Conservation (phyloP, 2,329 filamentous ascomycete species). For the Colletotrichum liaoningense region DNA sequence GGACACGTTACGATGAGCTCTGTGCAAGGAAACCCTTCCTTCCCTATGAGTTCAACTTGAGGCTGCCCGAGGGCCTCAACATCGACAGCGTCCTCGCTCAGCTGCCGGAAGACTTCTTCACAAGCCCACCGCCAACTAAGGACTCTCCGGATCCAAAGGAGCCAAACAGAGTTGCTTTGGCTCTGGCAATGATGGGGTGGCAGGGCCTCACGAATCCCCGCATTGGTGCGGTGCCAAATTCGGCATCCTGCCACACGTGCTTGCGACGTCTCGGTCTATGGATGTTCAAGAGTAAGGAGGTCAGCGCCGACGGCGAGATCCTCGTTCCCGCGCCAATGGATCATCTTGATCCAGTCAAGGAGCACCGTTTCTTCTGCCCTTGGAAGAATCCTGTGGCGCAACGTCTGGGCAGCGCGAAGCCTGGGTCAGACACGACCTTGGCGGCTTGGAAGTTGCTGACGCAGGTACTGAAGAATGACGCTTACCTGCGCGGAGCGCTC, state of each 20-base stretch:
- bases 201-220: conserved; percentile 69
- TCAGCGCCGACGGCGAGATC: conserved; percentile 64
- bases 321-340: conserved; percentile 72
- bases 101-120: conserved; percentile 68
- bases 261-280: conserved; percentile 90
- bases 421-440: conserved; percentile 49
- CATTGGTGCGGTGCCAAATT: conserved; percentile 73
- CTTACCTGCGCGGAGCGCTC: conserved; percentile 57
- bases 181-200: conserved; percentile 81
- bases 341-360: conserved; percentile 74
- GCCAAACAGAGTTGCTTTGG: conserved; percentile 72
- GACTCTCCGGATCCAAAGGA: conserved; percentile 30
- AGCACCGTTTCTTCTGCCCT: conserved; percentile 87
- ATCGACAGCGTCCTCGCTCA: conserved; percentile 61
- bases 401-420: conserved; percentile 50
- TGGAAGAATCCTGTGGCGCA: conserved; percentile 78
- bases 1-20: conserved; percentile 74
- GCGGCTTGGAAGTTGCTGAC: conserved; percentile 68
- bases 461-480: conserved; percentile 68
- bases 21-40: conserved; percentile 64
- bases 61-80: conserved; percentile 64
- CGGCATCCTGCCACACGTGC: conserved; percentile 86
- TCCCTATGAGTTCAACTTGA: conserved; percentile 71
- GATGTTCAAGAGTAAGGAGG: conserved; percentile 87
- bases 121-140: conserved; percentile 48